Conservation (phyloP, 208 protist species). For the Acanthamoeba healyi region DNA sequence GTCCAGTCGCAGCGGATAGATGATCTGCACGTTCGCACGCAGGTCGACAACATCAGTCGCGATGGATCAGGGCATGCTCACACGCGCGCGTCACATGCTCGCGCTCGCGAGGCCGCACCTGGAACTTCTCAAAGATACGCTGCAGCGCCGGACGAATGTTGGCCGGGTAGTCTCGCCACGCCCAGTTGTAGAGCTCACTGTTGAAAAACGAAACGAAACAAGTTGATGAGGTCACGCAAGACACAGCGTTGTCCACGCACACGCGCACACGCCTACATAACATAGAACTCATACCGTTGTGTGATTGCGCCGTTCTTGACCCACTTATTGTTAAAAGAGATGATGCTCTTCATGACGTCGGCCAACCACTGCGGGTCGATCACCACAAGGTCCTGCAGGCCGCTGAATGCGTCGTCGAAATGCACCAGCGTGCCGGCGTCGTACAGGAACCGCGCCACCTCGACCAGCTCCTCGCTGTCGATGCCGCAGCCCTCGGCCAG, state of each 20-base stretch:
- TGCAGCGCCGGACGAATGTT: constrained; percentile 9
- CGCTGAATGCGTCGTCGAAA: constrained; percentile 10
- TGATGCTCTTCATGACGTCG: constrained; percentile 62
- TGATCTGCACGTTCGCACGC: neutral
- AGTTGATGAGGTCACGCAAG: neutral
- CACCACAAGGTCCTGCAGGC: constrained; percentile 32
- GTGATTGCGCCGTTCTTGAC: constrained; percentile 57
- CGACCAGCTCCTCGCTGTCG: constrained; percentile 1
- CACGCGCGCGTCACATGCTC: no score
- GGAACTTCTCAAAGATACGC: constrained; percentile 54
- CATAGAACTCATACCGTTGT: neutral
- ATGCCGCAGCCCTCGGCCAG: constrained; percentile 42
- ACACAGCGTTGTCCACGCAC: neutral
- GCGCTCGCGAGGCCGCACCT: no score
- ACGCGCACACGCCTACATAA: neutral
- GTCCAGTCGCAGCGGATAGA: neutral
- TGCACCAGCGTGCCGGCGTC: constrained; percentile 49
- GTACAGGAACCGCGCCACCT: constrained; percentile 17
- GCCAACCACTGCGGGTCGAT: constrained; percentile 46
- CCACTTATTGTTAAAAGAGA: constrained; percentile 62
- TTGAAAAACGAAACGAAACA: neutral
- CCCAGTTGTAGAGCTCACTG: constrained; percentile 60
- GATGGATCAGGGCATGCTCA: no score
- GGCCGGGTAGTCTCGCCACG: constrained; percentile 55
- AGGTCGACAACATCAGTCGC: no score